A percentile compares a stretch with the other conserved stretches of the same genome.
These are phyloP conservation scores for Rhizophora apiculata DNA, from an alignment of 345 rosid genomes.

Conservation along the genomic window DNA sequence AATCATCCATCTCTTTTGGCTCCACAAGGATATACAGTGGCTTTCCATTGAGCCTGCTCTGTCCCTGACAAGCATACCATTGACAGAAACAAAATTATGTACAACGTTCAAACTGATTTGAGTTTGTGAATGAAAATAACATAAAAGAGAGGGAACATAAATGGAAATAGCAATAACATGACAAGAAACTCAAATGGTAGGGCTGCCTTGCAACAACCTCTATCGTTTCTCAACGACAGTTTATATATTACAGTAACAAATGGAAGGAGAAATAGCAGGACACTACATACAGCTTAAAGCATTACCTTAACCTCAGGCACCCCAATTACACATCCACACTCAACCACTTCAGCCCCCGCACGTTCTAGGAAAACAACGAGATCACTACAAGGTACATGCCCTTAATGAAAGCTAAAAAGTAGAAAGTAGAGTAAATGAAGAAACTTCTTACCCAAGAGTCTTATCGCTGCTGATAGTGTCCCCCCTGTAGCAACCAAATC, in stretches of 20 bases:
- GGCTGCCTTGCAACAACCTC: background rate
- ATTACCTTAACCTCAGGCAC: slow-evolving; percentile 69
- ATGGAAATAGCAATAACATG: no score
- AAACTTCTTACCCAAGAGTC: slow-evolving; percentile 52
- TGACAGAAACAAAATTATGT: background rate
- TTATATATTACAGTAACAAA: background rate
- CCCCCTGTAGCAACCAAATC: slow-evolving; percentile 94
- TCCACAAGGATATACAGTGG: slow-evolving; percentile 55
- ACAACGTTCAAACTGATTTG: background rate
- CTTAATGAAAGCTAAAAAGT: background rate
- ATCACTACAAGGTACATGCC: background rate
- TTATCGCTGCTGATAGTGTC: slow-evolving; percentile 76
- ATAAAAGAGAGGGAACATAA: background rate
- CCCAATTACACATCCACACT: slow-evolving; percentile 78
- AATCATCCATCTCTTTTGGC: slow-evolving; percentile 49
- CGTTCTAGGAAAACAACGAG: slow-evolving; percentile 43
- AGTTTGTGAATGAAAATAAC: background rate
- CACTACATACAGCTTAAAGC: background rate
- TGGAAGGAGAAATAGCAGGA: background rate
- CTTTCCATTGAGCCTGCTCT: slow-evolving; percentile 57
- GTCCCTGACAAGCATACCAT: slow-evolving; percentile 37
- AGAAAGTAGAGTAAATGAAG: background rate
- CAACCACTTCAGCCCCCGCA: slow-evolving; percentile 58
- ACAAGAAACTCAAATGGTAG: no score
- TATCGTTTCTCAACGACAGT: background rate